phyloP scores from a whole-genome alignment of 1,139 yeast species.

The Ogataea hybrid region DNA sequence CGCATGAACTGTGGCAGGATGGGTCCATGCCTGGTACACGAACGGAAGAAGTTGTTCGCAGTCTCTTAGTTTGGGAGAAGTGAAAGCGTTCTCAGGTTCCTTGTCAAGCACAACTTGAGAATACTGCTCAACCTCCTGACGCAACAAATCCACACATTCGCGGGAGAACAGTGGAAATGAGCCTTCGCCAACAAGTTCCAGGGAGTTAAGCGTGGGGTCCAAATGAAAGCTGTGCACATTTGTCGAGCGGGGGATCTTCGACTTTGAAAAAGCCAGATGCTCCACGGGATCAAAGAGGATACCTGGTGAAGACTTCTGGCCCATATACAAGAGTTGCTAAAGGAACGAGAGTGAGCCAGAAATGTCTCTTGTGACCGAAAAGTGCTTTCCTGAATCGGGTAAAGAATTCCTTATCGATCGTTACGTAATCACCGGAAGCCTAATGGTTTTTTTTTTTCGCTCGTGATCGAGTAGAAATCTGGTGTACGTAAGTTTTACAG shows the following conservation, averaged over 20 bases:
- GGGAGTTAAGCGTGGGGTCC: constrained; percentile 14
- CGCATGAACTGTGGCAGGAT: constrained; percentile 46
- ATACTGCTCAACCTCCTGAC: constrained; percentile 20
- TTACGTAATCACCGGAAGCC: neutral
- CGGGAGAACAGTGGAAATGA: constrained; percentile 27
- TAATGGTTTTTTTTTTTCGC: neutral
- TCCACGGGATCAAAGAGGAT: constrained; percentile 21
- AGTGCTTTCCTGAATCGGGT: constrained; percentile 6
- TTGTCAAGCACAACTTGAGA: no score
- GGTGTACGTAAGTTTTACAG: no score
- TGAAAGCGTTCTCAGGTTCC: constrained; percentile 16
- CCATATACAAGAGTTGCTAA: neutral
- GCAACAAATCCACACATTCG: constrained; percentile 25
- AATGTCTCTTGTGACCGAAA: constrained; percentile 3
- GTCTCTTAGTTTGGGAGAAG: constrained; percentile 37
- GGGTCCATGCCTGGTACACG: constrained; percentile 50
- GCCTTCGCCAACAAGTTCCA: constrained; percentile 23
- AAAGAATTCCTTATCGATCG: constrained; percentile 8
- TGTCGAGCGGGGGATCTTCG: constrained; percentile 12
- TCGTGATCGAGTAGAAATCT: neutral
- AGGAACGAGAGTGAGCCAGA: neutral
- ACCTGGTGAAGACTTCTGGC: constrained; percentile 4
- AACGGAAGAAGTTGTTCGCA: constrained; percentile 41
- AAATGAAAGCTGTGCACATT: constrained; percentile 13
- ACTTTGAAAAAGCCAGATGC: constrained; percentile 19